Percentiles rank a stretch among this genome's conserved stretches.
Conservation (phyloP, 2,329 filamentous ascomycete genomes). For the Apiospora aurea region DNA sequence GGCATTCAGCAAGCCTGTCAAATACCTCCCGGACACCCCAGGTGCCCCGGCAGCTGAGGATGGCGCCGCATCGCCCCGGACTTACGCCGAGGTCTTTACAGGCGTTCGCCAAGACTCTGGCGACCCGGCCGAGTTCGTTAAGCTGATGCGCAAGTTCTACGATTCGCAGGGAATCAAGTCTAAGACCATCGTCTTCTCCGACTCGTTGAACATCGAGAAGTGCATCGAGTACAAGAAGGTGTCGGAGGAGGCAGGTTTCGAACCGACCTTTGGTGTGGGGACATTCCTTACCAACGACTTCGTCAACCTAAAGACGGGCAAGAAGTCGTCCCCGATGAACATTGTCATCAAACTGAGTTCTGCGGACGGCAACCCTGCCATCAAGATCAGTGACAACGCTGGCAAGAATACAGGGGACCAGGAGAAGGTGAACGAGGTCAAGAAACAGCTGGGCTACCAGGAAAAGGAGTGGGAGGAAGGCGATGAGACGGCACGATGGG, state of each 20-base stretch:
- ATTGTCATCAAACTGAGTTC: constrained; percentile 98
- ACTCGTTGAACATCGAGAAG: constrained; percentile 89
- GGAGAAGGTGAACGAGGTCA: constrained; percentile 80
- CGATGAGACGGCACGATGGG: constrained; percentile 86
- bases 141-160: constrained; percentile 83
- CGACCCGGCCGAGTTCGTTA: constrained; percentile 81
- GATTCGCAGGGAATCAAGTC: constrained; percentile 75
- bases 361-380: constrained; percentile 78
- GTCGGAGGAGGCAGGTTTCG: constrained; percentile 81
- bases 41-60: constrained; percentile 46
- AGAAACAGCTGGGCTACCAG: constrained; percentile 83
- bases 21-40: constrained; percentile 50
- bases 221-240: constrained; percentile 90
- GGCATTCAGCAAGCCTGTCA: constrained; percentile 75
- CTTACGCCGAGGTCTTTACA: constrained; percentile 82
- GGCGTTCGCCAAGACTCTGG: constrained; percentile 92
- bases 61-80: constrained; percentile 57
- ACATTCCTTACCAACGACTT: constrained; percentile 98
- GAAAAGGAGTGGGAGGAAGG: constrained; percentile 85
- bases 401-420: constrained; percentile 94
- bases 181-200: constrained; percentile 94
- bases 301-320: constrained; percentile 70
- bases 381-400: constrained; percentile 92
- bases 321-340: constrained; percentile 90
- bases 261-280: constrained; percentile 90